Percentiles rank a stretch among this genome's conserved stretches.
Evolutionary conservation across 495 filamentous ascomycete species (phyloP).

Genomic region (Trichoderma gamsii): DNA sequence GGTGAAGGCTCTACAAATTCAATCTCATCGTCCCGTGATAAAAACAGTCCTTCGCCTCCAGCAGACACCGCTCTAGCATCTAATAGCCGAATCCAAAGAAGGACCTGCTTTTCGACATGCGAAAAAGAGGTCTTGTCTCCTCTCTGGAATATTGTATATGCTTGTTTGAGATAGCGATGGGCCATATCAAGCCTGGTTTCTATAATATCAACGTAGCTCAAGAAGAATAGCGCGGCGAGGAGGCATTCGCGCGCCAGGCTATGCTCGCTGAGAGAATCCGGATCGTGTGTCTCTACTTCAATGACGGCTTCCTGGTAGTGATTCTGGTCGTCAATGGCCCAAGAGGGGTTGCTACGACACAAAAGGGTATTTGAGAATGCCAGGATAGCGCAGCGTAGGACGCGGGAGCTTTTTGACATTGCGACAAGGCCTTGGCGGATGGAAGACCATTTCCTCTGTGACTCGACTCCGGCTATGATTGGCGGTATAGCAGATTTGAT

Average conservation of each 20-base stretch:
- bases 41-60: conserved; percentile 35
- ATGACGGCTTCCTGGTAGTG: conserved; percentile 19
- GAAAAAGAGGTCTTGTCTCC: conserved; percentile 22
- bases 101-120: conserved; percentile 25
- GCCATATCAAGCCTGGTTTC: conserved; percentile 23
- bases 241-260: conserved; percentile 11
- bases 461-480: conserved; percentile 31
- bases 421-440: conserved; percentile 28
- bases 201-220: conserved; percentile 27
- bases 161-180: conserved; percentile 25
- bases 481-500: conserved; percentile 25
- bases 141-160: conserved; percentile 21
- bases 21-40: conserved; percentile 26
- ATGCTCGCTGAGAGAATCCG: background rate
- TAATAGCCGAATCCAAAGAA: conserved; percentile 35
- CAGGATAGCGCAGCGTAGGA: conserved; percentile 27
- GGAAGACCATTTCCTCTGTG: conserved; percentile 27
- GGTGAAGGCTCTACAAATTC: conserved; percentile 21
- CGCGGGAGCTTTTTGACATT: conserved; percentile 25
- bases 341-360: conserved; percentile 15
- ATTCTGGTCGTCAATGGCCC: conserved; percentile 16
- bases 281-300: background rate
- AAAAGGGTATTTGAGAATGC: conserved; percentile 27
- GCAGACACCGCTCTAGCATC: conserved; percentile 35
- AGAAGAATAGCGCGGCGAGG: conserved; percentile 31